Base-by-base conservation (phyloP, 805 yeast species). In the Candida rishiriensis region DNA sequence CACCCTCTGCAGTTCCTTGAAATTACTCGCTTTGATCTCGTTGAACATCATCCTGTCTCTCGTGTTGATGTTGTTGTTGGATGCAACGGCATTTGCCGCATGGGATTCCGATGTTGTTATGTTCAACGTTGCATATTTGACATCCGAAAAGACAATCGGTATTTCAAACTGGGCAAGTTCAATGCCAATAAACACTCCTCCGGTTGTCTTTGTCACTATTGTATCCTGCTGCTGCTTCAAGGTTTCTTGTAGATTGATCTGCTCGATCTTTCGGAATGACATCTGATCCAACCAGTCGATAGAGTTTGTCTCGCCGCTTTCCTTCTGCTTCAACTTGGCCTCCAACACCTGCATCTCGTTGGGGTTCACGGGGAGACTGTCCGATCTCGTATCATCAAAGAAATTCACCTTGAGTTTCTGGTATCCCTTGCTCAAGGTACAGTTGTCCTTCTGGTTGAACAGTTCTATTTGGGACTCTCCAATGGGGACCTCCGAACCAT, bases 271-370 rank as follows among this genome's bases (percentile, higher is more conserved):
- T 11, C 86, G 70, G 49, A 81, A 70, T 0, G 84, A 76, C 44
- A 85, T 53, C 37, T 76, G 71, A 56, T 88, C 96, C 10, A 89
- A 68, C 97, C 97, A 90, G 39, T 75, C 78, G 1, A 78, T 62
- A 7, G 75, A 63, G 5, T 74, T 65, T 21, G 79, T 68, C 21
- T 85, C 90, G 1, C 89, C 89, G 48, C 75, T 72, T 55, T 84
- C 89, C 55, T 81, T 85, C 39, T 64, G 66, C 50, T 84, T 81
- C 35, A 85, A 67, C 40, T 74, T 67, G 39, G 60, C 61, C 50
- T 84, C 88, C 15, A 78, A 56, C 6, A 69, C 53, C 41, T 75
- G 78, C 70, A 74, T 70, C 46, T 50, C 43, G 1, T 35, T 40
- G 7, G 43, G 34, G 9, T 44, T 41, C 26, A 21, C 26, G 26